A percentile compares a stretch with the other conserved stretches of the same genome.
These are phyloP conservation scores for Jaapia argillacea DNA, from an alignment of 768 basidiomycete genomes.

Conservation along the genomic window DNA sequence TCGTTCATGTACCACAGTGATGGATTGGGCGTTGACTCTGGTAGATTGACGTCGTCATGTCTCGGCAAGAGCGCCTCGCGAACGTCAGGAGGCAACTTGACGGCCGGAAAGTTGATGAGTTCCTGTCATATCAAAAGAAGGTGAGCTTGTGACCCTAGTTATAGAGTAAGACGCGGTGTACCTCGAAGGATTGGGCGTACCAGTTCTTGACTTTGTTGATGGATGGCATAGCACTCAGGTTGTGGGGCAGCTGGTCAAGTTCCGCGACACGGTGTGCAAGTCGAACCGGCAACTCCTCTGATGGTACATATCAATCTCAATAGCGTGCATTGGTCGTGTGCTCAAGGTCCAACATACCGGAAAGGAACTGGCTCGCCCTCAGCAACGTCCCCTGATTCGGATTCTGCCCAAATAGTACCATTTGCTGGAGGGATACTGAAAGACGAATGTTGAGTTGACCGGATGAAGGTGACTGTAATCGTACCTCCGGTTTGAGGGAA, in stretches of 20 bases:
- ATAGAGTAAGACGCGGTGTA: conserved; percentile 17
- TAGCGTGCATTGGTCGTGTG: conserved; percentile 3
- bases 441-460: conserved; percentile 1
- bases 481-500: conserved; percentile 81
- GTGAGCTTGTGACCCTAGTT: not conserved
- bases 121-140: conserved; percentile 53
- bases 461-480: not conserved
- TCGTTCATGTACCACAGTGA: conserved; percentile 40
- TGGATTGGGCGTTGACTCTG: conserved; percentile 76
- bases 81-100: conserved; percentile 58
- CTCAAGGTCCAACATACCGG: conserved; percentile 37
- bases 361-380: conserved; percentile 84
- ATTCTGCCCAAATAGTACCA: conserved; percentile 96
- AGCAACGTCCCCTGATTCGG: conserved; percentile 90
- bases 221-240: conserved; percentile 81
- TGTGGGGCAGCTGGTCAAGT: conserved; percentile 88
- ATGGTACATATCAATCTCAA: not conserved
- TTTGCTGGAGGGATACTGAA: conserved; percentile 89
- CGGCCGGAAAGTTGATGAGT: conserved; percentile 75
- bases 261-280: conserved; percentile 95
- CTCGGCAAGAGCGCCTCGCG: conserved; percentile 52
- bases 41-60: conserved; percentile 40
- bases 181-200: conserved; percentile 99
- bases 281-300: conserved; percentile 91
- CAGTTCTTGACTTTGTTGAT: conserved; percentile 95